Evolutionary conservation across 2,329 filamentous ascomycete species (phyloP).

Genomic region (Phyllosticta citrichinensis): DNA sequence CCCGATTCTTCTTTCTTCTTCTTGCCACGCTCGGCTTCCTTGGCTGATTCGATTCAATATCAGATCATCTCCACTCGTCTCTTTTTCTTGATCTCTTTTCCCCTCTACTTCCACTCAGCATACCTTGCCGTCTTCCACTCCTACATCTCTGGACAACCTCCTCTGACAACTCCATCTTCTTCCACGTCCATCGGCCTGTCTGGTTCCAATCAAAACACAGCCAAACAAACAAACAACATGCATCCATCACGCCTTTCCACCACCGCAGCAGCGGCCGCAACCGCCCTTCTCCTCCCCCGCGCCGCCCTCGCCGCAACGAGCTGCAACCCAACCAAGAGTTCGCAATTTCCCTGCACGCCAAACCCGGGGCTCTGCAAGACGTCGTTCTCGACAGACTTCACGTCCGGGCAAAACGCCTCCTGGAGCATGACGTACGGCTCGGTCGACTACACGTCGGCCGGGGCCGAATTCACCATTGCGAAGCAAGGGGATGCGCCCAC

Average conservation of each 20-base stretch:
- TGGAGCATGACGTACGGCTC: conserved; percentile 56
- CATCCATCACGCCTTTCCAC: neutral
- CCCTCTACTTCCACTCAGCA: neutral
- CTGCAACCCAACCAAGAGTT: conserved; percentile 34
- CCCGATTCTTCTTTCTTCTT: neutral
- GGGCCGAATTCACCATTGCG: conserved; percentile 59
- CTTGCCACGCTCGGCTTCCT: neutral
- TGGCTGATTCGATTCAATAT: neutral
- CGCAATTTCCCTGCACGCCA: conserved; percentile 27
- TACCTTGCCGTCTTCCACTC: neutral
- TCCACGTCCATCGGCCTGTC: neutral
- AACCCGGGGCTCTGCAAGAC: conserved; percentile 37
- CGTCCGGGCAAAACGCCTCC: conserved; percentile 36
- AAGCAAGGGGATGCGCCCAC: conserved; percentile 57
- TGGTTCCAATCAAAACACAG: neutral
- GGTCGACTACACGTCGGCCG: conserved; percentile 49
- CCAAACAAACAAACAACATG: neutral
- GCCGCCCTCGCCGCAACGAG: conserved; percentile 17
- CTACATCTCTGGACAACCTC: neutral
- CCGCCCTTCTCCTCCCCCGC: conserved; percentile 9
- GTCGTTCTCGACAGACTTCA: conserved; percentile 34
- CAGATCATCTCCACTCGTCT: neutral
- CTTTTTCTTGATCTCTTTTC: neutral
- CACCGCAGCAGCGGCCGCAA: conserved; percentile 10
- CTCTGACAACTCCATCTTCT: neutral